Percentiles rank a stretch among this genome's conserved stretches.
These are phyloP conservation scores for Kuraishia molischiana DNA, from an alignment of 805 yeast species.

Conservation along the genomic window DNA sequence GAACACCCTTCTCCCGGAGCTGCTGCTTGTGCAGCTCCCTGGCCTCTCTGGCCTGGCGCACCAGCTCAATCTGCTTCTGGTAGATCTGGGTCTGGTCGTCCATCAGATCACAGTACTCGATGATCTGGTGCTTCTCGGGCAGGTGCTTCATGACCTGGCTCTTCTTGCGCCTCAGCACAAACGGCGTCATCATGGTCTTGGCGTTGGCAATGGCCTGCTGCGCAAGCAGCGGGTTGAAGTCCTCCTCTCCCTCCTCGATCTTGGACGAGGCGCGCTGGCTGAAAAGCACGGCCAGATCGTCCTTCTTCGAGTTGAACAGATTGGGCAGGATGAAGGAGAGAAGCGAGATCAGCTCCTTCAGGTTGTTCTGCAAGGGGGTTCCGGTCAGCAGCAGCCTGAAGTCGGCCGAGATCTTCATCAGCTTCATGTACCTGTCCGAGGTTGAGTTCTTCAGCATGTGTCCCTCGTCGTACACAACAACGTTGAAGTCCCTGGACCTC, in stretches of 20 bases:
- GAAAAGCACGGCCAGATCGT: slow-evolving; percentile 73
- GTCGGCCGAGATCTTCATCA: slow-evolving; percentile 76
- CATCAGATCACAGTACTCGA: slow-evolving; percentile 58
- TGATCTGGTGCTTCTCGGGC: slow-evolving; percentile 63
- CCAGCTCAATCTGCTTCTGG: slow-evolving; percentile 40
- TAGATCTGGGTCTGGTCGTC: slow-evolving; percentile 50
- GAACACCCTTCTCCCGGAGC: slow-evolving; percentile 1
- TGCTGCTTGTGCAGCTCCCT: slow-evolving; percentile 28
- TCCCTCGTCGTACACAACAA: slow-evolving; percentile 94
- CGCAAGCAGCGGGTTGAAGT: slow-evolving; percentile 72
- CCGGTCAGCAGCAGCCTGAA: slow-evolving; percentile 89
- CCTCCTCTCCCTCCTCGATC: slow-evolving; percentile 18
- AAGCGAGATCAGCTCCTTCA: slow-evolving; percentile 82
- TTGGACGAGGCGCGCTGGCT: slow-evolving; percentile 74
- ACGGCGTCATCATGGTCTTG: slow-evolving; percentile 97
- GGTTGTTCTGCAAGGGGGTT: slow-evolving; percentile 91
- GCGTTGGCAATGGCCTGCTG: slow-evolving; percentile 91
- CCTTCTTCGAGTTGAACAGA: slow-evolving; percentile 71
- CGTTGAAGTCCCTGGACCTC: slow-evolving; percentile 66
- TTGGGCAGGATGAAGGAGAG: slow-evolving; percentile 85
- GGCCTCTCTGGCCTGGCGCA: slow-evolving; percentile 29
- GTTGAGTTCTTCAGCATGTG: slow-evolving; percentile 89
- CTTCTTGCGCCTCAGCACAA: slow-evolving; percentile 85
- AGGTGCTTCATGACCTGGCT: slow-evolving; percentile 85
- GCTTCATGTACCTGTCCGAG: slow-evolving; percentile 77